phyloP scores from a whole-genome alignment of 75 land plant species.

The Pinus albicaulis region DNA sequence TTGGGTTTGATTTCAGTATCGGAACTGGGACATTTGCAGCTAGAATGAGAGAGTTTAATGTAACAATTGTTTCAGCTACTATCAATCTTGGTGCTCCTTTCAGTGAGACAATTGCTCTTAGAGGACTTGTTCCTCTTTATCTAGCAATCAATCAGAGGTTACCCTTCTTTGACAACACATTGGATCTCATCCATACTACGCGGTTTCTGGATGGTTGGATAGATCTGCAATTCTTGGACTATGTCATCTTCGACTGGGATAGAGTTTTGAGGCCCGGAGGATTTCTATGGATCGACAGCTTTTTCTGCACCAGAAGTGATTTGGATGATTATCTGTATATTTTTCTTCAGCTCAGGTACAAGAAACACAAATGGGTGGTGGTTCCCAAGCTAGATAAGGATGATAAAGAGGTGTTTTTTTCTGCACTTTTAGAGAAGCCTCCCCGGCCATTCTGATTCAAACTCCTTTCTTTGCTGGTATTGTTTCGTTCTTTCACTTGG shows the following conservation, averaged over 20 bases:
- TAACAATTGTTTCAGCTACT: slow-evolving; percentile 54
- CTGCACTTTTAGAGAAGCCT: slow-evolving; percentile 76
- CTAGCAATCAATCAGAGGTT: slow-evolving; percentile 55
- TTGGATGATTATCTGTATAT: slow-evolving; percentile 47
- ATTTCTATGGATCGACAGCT: slow-evolving; percentile 70
- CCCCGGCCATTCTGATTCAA: slow-evolving; percentile 35
- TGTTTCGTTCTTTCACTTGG: background rate
- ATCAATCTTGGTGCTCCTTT: slow-evolving; percentile 82
- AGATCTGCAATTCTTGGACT: slow-evolving; percentile 58
- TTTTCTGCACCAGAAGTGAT: slow-evolving; percentile 56
- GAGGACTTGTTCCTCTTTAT: slow-evolving; percentile 71
- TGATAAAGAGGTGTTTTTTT: slow-evolving; percentile 54
- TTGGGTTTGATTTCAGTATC: slow-evolving; percentile 63
- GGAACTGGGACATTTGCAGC: slow-evolving; percentile 77
- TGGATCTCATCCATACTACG: slow-evolving; percentile 71
- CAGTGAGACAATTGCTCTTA: slow-evolving; percentile 62
- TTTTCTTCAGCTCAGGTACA: slow-evolving; percentile 53
- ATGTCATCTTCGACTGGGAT: slow-evolving; percentile 70
- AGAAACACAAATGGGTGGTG: slow-evolving; percentile 57
- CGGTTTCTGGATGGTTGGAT: slow-evolving; percentile 78
- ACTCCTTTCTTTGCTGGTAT: background rate
- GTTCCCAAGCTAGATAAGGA: slow-evolving; percentile 52
- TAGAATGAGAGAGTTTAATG: slow-evolving; percentile 65
- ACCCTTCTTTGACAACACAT: slow-evolving; percentile 79
- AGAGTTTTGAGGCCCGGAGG: slow-evolving; percentile 79